Evolutionary conservation across 2,329 filamentous ascomycete species (phyloP).

Genomic region (Colletotrichum zoysiae): DNA sequence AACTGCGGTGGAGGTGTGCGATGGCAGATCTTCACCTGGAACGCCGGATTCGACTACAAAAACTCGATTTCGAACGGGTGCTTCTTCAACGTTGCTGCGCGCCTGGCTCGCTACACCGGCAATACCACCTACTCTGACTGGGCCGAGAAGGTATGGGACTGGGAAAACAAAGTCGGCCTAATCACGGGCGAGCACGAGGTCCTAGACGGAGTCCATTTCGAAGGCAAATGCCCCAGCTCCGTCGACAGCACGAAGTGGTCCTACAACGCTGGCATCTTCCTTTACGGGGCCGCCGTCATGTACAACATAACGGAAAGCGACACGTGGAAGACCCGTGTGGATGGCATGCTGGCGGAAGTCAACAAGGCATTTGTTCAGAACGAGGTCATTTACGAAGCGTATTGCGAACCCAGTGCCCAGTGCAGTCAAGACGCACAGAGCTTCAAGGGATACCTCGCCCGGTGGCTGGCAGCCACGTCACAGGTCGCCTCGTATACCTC

Average conservation of each 20-base stretch:
- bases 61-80: constrained; percentile 77
- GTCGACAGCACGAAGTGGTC: constrained; percentile 74
- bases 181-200: constrained; percentile 68
- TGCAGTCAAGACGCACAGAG: constrained; percentile 80
- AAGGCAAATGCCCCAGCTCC: constrained; percentile 69
- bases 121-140: constrained; percentile 83
- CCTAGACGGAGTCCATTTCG: constrained; percentile 60
- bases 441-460: constrained; percentile 78
- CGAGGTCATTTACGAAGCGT: constrained; percentile 72
- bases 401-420: constrained; percentile 70
- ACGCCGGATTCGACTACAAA: constrained; percentile 77
- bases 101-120: constrained; percentile 81
- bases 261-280: constrained; percentile 76
- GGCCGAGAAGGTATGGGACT: constrained; percentile 79
- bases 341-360: constrained; percentile 68
- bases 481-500: constrained; percentile 71
- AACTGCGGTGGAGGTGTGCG: constrained; percentile 80
- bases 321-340: constrained; percentile 69
- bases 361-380: constrained; percentile 63
- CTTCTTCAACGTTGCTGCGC: constrained; percentile 77
- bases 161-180: constrained; percentile 68
- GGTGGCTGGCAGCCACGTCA: constrained; percentile 73
- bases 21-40: constrained; percentile 88
- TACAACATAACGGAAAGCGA: constrained; percentile 68
- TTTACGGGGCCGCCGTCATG: constrained; percentile 72